Evolutionary conservation across 768 basidiomycete species (phyloP).

Genomic region (Trametes sanguinea): DNA sequence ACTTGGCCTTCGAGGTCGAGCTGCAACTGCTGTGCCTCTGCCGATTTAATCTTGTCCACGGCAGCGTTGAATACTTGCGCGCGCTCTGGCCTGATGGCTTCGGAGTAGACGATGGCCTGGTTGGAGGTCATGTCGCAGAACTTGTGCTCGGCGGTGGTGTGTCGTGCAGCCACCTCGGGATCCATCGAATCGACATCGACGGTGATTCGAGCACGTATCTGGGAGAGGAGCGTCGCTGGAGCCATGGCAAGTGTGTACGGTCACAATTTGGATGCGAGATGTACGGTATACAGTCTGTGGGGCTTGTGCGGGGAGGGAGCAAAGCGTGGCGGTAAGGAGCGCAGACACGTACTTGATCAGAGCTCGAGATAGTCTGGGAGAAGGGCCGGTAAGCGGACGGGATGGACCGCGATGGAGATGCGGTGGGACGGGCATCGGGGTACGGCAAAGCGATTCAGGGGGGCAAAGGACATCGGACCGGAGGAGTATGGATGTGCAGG

Average conservation of each 20-base stretch:
- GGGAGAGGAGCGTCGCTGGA: constrained; percentile 38
- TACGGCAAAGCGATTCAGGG: no score
- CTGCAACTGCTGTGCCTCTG: constrained; percentile 11
- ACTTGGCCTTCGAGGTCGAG: constrained; percentile 31
- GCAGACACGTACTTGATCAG: not conserved
- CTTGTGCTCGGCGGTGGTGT: constrained; percentile 29
- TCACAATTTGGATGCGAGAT: not conserved
- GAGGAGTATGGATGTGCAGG: no score
- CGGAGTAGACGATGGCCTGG: constrained; percentile 45
- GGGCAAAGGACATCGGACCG: no score
- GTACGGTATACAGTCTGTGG: not conserved
- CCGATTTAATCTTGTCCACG: constrained; percentile 23
- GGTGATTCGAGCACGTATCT: constrained; percentile 37
- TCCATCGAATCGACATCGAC: constrained; percentile 56
- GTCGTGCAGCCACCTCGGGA: constrained; percentile 38
- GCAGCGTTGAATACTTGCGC: constrained; percentile 36
- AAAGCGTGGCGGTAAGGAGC: not conserved
- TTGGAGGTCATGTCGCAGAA: constrained; percentile 55
- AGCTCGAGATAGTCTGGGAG: not conserved
- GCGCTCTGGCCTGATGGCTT: constrained; percentile 38
- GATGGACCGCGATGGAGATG: not conserved
- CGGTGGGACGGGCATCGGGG: not conserved
- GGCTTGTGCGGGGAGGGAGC: not conserved
- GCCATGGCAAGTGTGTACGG: constrained; percentile 7
- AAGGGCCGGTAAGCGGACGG: not conserved